Conservation (phyloP, 306 rosid genomes). For the Fragaria iinumae region DNA sequence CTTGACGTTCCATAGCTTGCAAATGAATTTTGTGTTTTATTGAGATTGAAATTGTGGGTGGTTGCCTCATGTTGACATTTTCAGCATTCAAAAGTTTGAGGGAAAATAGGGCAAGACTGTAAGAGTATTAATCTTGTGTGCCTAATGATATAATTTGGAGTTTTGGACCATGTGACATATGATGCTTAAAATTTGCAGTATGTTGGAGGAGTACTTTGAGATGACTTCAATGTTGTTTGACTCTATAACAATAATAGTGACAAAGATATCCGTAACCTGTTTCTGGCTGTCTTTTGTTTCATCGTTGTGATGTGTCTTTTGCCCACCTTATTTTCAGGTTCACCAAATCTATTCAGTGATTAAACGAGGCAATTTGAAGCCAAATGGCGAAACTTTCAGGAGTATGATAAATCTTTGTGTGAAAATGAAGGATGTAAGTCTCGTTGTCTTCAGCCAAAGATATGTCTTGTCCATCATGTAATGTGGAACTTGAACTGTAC, state of each 20-base stretch:
- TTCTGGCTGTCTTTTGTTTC: not conserved
- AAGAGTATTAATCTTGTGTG: not conserved
- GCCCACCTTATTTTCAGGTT: constrained; percentile 42
- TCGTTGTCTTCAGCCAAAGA: constrained; percentile 1
- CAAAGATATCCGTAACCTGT: not conserved
- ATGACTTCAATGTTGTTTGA: not conserved
- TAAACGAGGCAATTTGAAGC: constrained; percentile 35
- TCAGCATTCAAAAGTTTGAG: not conserved
- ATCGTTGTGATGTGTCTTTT: constrained; percentile 22
- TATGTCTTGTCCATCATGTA: constrained; percentile 14
- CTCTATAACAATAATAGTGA: not conserved
- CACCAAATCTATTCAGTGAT: constrained; percentile 58
- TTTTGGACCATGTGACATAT: not conserved
- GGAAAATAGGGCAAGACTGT: not conserved
- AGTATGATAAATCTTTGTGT: constrained; percentile 54
- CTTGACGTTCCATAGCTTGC: not conserved
- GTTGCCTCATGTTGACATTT: not conserved
- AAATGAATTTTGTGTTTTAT: not conserved
- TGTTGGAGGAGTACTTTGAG: not conserved
- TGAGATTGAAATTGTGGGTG: not conserved
- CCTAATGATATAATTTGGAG: not conserved
- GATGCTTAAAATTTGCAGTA: not conserved
- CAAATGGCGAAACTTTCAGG: constrained; percentile 64
- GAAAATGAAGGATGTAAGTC: constrained; percentile 77
- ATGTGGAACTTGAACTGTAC: constrained; percentile 15